Conservation (phyloP, 345 rosid genomes). For the Odontarrhena argentea region DNA sequence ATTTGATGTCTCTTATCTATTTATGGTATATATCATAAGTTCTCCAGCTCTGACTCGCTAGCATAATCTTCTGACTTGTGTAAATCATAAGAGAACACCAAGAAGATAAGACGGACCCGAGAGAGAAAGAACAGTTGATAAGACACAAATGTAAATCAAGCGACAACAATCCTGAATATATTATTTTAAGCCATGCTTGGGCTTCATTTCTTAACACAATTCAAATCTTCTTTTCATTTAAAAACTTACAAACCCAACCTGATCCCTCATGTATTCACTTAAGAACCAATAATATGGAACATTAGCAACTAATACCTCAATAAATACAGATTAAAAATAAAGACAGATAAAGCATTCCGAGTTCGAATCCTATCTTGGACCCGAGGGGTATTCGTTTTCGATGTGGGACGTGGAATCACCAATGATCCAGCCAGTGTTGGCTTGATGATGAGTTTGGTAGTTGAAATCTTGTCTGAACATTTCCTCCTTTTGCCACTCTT, state of each 20-base stretch:
- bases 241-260: conserved; percentile 39
- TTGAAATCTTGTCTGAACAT: conserved; percentile 42
- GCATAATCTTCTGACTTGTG: too few species aligned
- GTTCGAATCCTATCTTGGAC: conserved; percentile 40
- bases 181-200: conserved; percentile 24
- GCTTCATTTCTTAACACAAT: conserved; percentile 33
- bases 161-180: conserved; percentile 7
- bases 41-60: too few species aligned
- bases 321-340: conserved; percentile 31
- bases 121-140: conserved; percentile 2
- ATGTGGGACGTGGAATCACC: conserved; percentile 44
- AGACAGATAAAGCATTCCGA: conserved; percentile 10
- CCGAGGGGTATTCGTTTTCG: conserved; percentile 42
- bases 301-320: conserved; percentile 34
- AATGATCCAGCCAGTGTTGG: conserved; percentile 37
- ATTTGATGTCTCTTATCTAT: too few species aligned
- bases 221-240: conserved; percentile 35
- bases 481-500: conserved; percentile 96
- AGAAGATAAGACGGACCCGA: conserved; percentile 14
- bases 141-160: conserved; percentile 23
- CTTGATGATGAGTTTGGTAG: conserved; percentile 30
- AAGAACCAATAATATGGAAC: conserved; percentile 35
- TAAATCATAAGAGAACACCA: too few species aligned
- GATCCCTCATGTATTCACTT: conserved; percentile 36
- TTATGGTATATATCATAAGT: too few species aligned